These are phyloP conservation scores for Penicillium atrosanguineum DNA, from an alignment of 495 filamentous ascomycete genomes.

Conservation along the genomic window DNA sequence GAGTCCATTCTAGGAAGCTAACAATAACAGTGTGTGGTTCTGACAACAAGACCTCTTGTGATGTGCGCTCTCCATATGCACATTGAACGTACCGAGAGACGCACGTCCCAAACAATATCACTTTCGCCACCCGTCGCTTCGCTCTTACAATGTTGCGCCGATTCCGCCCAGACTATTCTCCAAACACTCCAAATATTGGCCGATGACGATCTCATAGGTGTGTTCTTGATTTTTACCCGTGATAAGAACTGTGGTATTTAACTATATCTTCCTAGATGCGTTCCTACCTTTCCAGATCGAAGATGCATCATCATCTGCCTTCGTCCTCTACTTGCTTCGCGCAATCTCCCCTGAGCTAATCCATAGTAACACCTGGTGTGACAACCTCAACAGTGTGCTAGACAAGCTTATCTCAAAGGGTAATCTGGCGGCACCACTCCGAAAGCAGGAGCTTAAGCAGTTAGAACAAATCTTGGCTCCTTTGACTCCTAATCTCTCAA, in stretches of 20 bases:
- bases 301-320: constrained; percentile 32
- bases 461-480: constrained; percentile 29
- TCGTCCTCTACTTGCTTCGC: constrained; percentile 30
- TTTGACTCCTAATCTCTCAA: constrained; percentile 18
- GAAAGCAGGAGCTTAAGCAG: constrained; percentile 23
- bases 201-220: constrained; percentile 32
- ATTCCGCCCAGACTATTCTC: constrained; percentile 33
- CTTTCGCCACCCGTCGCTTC: constrained; percentile 25
- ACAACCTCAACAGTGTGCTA: constrained; percentile 24
- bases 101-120: constrained; percentile 18
- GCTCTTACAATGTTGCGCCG: constrained; percentile 30
- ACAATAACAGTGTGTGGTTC: constrained; percentile 25
- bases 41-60: constrained; percentile 31
- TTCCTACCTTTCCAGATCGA: constrained; percentile 35
- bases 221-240: not conserved
- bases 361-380: constrained; percentile 24
- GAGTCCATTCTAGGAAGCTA: not conserved
- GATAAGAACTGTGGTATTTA: not conserved
- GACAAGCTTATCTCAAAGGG: constrained; percentile 28
- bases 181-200: constrained; percentile 30
- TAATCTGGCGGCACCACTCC: constrained; percentile 25
- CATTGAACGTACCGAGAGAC: constrained; percentile 23
- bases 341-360: constrained; percentile 26
- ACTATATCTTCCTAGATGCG: constrained; percentile 16
- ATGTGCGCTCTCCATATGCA: constrained; percentile 36